These are phyloP conservation scores for Phytophthora vignae DNA, from an alignment of 352 stramenopile species.

Conservation along the genomic window DNA sequence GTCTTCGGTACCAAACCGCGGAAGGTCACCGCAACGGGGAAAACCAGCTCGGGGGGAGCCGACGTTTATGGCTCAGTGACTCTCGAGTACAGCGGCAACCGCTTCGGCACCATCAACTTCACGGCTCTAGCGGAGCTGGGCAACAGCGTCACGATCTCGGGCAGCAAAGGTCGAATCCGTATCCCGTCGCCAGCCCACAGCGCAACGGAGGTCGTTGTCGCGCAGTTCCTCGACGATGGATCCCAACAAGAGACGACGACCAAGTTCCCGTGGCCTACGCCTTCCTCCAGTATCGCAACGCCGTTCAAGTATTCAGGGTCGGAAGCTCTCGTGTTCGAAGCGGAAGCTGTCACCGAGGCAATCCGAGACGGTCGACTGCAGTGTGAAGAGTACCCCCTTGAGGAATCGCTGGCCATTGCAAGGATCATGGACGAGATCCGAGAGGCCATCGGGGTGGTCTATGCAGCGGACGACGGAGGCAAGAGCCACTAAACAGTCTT, in stretches of 20 bases:
- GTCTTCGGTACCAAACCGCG: constrained; percentile 55
- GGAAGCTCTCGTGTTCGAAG: constrained; percentile 81
- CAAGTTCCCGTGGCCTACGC: constrained; percentile 50
- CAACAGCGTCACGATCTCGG: constrained; percentile 79
- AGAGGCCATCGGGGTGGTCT: constrained; percentile 62
- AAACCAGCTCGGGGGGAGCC: constrained; percentile 49
- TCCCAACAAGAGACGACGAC: constrained; percentile 39
- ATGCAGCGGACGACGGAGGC: constrained; percentile 40
- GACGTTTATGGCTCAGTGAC: constrained; percentile 62
- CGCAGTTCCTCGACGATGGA: constrained; percentile 41
- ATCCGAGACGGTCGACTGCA: constrained; percentile 55
- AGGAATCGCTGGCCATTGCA: constrained; percentile 70
- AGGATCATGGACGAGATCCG: constrained; percentile 83
- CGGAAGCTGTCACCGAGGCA: constrained; percentile 63
- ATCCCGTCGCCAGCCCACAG: constrained; percentile 66
- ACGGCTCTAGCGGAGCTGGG: constrained; percentile 57
- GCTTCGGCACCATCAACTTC: constrained; percentile 69
- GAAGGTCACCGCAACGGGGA: constrained; percentile 56
- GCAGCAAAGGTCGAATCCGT: constrained; percentile 72
- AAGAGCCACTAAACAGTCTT: neutral
- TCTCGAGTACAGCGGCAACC: constrained; percentile 54
- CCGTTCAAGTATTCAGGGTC: constrained; percentile 58
- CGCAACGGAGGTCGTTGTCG: constrained; percentile 50
- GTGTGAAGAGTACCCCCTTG: constrained; percentile 60
- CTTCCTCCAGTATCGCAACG: constrained; percentile 32